A percentile compares a stretch with the other conserved stretches of the same genome.
These are phyloP conservation scores for Lagenidium sp. DNA, from an alignment of 352 stramenopile species.

Conservation along the genomic window DNA sequence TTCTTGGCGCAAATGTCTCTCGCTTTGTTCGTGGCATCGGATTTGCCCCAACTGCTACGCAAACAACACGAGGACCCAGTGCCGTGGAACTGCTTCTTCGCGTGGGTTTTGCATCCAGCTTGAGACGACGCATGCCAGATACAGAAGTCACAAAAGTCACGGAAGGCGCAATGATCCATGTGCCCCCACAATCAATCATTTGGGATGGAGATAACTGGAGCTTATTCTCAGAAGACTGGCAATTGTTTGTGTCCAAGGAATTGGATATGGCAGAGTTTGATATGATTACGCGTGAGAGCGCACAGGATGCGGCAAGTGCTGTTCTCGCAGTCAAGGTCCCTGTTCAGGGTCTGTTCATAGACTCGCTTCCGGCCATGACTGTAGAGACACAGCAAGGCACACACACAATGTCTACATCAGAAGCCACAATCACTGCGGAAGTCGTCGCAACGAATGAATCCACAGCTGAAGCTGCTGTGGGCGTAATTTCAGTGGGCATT, in stretches of 20 bases:
- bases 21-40: constrained; percentile 51
- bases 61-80: constrained; percentile 33
- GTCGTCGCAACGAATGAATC: not conserved
- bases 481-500: constrained; percentile 12
- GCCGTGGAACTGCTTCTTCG: constrained; percentile 55
- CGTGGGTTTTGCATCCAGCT: constrained; percentile 53
- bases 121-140: constrained; percentile 9
- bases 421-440: not conserved
- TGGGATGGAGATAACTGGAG: constrained; percentile 46
- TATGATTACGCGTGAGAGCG: constrained; percentile 11
- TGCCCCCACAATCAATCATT: constrained; percentile 29
- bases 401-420: not conserved
- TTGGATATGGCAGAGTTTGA: constrained; percentile 51
- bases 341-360: constrained; percentile 25
- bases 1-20: constrained; percentile 46
- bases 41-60: constrained; percentile 39
- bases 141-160: not conserved
- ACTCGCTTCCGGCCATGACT: constrained; percentile 17
- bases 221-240: constrained; percentile 51
- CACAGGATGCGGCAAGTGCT: constrained; percentile 1
- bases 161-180: constrained; percentile 11
- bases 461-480: not conserved
- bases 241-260: constrained; percentile 35
- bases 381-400: constrained; percentile 6
- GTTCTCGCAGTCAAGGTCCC: constrained; percentile 20